Evolutionary conservation across 371 early-diverging fungal genomes (phyloP).

Genomic region (Mucor piriformis): DNA sequence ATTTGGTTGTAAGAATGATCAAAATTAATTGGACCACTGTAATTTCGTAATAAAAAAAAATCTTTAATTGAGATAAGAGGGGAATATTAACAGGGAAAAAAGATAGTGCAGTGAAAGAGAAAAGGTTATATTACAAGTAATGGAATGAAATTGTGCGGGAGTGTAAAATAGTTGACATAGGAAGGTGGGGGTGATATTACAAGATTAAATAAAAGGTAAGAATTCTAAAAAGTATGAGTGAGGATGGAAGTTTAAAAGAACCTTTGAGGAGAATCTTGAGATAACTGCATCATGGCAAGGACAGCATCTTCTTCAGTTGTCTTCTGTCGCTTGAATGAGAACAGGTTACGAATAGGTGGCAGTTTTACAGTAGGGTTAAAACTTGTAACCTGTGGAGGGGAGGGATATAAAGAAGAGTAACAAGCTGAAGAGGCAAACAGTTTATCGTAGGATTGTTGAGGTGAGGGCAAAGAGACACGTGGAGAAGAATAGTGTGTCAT

Average conservation of each 20-base stretch:
- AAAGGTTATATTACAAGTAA: constrained; percentile 8
- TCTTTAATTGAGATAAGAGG: background rate
- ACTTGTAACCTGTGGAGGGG: background rate
- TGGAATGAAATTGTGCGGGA: background rate
- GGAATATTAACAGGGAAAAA: background rate
- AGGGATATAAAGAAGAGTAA: background rate
- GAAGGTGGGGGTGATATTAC: constrained; percentile 6
- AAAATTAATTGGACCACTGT: too few species aligned
- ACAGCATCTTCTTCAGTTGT: constrained; percentile 39
- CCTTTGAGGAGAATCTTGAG: constrained; percentile 9
- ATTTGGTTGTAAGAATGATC: too few species aligned
- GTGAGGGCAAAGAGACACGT: constrained; percentile 23
- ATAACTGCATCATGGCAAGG: constrained; percentile 44
- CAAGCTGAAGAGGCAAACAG: background rate
- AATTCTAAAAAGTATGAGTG: background rate
- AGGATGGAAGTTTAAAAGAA: background rate
- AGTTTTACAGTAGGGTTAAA: constrained; percentile 10
- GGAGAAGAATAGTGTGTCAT: constrained; percentile 1
- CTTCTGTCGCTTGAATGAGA: constrained; percentile 7
- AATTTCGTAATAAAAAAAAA: too few species aligned
- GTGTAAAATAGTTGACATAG: background rate
- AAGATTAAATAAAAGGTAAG: constrained; percentile 1
- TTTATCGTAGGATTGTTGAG: constrained; percentile 19
- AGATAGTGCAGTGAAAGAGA: background rate
- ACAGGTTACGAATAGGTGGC: constrained; percentile 14